Evolutionary conservation across 257 asterid species (phyloP).

Genomic region (Solanum appendiculatum): DNA sequence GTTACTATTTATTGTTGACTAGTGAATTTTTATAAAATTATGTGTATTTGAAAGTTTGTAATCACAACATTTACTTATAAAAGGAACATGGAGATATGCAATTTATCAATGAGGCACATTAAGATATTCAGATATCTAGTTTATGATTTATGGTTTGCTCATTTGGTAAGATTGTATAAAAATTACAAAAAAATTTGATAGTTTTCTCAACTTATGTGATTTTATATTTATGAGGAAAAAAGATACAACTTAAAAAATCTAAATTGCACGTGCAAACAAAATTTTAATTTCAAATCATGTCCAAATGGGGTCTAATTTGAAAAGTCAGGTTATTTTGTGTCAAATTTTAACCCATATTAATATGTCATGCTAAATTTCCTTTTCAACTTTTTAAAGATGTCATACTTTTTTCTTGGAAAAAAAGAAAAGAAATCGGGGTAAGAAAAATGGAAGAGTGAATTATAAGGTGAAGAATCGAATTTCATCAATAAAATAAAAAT

Average conservation of each 20-base stretch:
- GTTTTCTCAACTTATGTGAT: too few relatives aligned
- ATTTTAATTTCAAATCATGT: too few relatives aligned
- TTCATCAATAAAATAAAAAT: too few relatives aligned
- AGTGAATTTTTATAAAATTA: background rate
- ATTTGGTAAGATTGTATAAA: too few relatives aligned
- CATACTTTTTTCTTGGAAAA: background rate
- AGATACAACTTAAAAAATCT: background rate
- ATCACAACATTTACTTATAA: too few relatives aligned
- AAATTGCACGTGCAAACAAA: background rate
- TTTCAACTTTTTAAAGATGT: background rate
- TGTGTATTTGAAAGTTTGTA: too few relatives aligned
- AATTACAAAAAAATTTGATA: too few relatives aligned
- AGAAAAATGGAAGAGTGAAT: background rate
- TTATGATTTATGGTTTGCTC: background rate
- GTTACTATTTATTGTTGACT: background rate
- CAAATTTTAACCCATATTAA: background rate
- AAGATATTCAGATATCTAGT: too few relatives aligned
- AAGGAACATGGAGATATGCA: background rate
- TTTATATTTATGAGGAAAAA: too few relatives aligned
- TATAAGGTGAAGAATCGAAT: background rate
- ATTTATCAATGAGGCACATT: too few relatives aligned
- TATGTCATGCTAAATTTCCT: background rate
- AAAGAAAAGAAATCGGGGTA: background rate
- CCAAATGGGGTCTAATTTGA: too few relatives aligned
- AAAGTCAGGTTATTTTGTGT: background rate